Conservation (phyloP, 345 rosid species). For the Rhizophora apiculata region DNA sequence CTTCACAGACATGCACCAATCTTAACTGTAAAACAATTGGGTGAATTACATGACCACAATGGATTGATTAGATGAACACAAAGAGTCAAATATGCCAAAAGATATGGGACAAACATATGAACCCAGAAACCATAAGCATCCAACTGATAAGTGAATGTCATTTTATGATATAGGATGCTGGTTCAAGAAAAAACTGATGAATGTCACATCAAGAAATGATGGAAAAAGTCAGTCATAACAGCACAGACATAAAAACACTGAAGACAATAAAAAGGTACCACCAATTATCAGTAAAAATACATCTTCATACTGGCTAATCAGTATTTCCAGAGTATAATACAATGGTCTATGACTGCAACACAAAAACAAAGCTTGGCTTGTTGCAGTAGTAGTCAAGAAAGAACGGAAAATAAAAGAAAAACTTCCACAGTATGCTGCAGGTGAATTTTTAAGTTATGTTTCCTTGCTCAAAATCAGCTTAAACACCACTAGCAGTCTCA, state of each 20-base stretch:
- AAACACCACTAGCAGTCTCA: too few species aligned
- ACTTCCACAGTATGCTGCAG: too few species aligned
- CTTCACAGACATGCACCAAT: conserved; percentile 86
- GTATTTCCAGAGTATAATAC: not conserved
- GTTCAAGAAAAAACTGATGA: not conserved
- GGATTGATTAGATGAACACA: not conserved
- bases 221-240: not conserved
- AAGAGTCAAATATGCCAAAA: not conserved
- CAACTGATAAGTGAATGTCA: not conserved
- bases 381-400: too few species aligned
- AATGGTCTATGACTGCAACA: too few species aligned
- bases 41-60: not conserved
- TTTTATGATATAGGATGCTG: not conserved
- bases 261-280: not conserved
- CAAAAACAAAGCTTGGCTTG: too few species aligned
- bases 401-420: too few species aligned
- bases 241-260: not conserved
- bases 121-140: not conserved
- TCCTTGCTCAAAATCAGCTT: too few species aligned
- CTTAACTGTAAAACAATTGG: conserved; percentile 42
- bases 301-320: not conserved
- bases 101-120: not conserved
- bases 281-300: not conserved
- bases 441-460: too few species aligned
- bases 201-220: not conserved